phyloP scores from a whole-genome alignment of 2,329 filamentous ascomycete species.

The Escovopsis sp. region DNA sequence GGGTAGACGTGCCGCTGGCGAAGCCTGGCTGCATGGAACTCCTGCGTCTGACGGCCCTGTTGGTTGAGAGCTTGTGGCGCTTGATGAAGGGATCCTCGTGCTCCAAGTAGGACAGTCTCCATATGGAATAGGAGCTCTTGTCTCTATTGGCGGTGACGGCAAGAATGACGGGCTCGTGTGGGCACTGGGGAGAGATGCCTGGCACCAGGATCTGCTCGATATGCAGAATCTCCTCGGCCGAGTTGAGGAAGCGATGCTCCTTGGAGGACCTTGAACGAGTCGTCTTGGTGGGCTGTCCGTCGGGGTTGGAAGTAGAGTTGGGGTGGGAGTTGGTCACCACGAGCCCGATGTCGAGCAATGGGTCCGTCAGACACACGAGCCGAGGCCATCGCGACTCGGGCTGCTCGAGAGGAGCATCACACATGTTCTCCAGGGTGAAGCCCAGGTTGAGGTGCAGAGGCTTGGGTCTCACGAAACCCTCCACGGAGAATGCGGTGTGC shows the following conservation, averaged over 20 bases:
- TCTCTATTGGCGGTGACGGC: slow-evolving; percentile 70
- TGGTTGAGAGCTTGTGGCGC: slow-evolving; percentile 28
- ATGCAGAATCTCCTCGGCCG: slow-evolving; percentile 70
- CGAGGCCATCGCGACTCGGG: slow-evolving; percentile 51
- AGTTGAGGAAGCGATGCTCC: slow-evolving; percentile 47
- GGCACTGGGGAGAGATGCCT: slow-evolving; percentile 18
- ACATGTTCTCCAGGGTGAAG: slow-evolving; percentile 41
- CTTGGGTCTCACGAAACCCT: slow-evolving; percentile 40
- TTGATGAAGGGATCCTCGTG: slow-evolving; percentile 43
- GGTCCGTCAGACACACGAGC: slow-evolving; percentile 72
- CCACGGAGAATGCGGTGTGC: slow-evolving; percentile 38
- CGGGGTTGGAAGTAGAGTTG: slow-evolving; percentile 26
- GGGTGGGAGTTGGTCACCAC: slow-evolving; percentile 44
- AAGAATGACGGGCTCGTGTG: slow-evolving; percentile 45
- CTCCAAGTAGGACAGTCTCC: slow-evolving; percentile 65
- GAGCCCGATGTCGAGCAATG: slow-evolving; percentile 70
- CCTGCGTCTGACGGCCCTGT: slow-evolving; percentile 35
- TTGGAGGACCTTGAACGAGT: slow-evolving; percentile 19
- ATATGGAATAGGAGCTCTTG: slow-evolving; percentile 64
- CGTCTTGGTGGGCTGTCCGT: slow-evolving; percentile 18
- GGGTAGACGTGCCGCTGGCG: slow-evolving; percentile 61
- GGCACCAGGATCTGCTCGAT: slow-evolving; percentile 52
- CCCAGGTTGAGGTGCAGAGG: slow-evolving; percentile 35
- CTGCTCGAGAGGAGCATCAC: slow-evolving; percentile 37
- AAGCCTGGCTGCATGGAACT: slow-evolving; percentile 53